Base-by-base conservation (phyloP, 2,329 filamentous ascomycete genomes). In the Ophiostoma sp. region DNA sequence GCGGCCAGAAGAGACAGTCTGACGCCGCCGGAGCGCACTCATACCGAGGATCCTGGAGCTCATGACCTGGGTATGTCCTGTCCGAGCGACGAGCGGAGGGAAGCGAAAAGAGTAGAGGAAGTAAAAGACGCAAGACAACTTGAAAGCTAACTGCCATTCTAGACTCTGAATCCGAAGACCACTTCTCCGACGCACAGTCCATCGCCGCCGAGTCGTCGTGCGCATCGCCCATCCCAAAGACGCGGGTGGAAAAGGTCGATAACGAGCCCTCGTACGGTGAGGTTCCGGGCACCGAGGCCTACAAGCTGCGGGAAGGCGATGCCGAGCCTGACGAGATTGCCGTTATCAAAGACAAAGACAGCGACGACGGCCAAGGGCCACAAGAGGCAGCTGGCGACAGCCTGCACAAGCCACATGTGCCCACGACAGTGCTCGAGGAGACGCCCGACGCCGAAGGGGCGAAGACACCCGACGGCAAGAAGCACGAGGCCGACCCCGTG, bases 121-220 rank as follows among this genome's bases (percentile, higher is more conserved):
- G 15, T 35, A 17, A 15, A 1, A 5, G 15, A 39, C 11, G 39
- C 17, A 33, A 1, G 5, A 20, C 10, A 1, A 27, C 17, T 3
- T 8, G 10, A 74, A 72, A 44, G 54, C 48, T 67, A 15, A 31
- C 77, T 33, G 62, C 23, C 11, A 17, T 15, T 78, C 78, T 77
- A 79, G 85, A 85, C 72, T 82, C 87, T 67, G 88, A 90, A 73
- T 89, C 87, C 36, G 88, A 90, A 65, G 88, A 90, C 74, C 88
- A 90, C 79, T 90, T 89, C 78, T 89, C 86, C 68, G 88, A 90
- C 77, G 88, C 88, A 44, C 85, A 85, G 69, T 88, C 87, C 44
- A 83, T 78, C 33, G 70, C 81, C 76, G 71, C 78, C 75, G 74
- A 85, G 78, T 76, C 81, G 79, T 10, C 79, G 36, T 70, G 78